Evolutionary conservation across 1,139 yeast genomes (phyloP).

Genomic region (Magnusiomyces ingens): DNA sequence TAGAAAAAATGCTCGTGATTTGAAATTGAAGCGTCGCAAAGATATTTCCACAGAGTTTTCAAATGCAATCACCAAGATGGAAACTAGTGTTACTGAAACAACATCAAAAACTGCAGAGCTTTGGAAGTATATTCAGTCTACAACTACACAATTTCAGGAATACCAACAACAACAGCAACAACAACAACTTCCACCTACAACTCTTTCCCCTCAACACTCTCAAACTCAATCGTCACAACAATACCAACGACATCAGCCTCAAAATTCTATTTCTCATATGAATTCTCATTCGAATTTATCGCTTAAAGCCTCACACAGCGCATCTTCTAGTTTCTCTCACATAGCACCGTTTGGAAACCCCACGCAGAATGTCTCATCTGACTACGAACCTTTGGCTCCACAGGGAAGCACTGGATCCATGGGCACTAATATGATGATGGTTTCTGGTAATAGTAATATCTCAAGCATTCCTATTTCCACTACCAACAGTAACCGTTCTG

Average conservation of each 20-base stretch:
- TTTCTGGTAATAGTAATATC: neutral
- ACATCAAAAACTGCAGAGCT: constrained; percentile 17
- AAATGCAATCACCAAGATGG: constrained; percentile 32
- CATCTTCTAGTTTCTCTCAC: neutral
- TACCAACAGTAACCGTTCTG: neutral
- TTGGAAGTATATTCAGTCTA: constrained; percentile 4
- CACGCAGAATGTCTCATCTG: neutral
- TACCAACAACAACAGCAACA: constrained; percentile 7
- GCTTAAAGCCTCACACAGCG: neutral
- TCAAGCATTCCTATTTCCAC: neutral
- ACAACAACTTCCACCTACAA: constrained; percentile 1
- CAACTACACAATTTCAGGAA: neutral
- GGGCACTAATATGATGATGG: neutral
- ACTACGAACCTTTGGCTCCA: too few species aligned
- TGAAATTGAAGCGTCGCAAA: constrained; percentile 19
- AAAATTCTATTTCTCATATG: neutral
- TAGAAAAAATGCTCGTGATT: constrained; percentile 19
- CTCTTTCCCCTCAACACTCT: neutral
- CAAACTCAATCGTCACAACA: neutral
- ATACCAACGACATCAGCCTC: neutral
- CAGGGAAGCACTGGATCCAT: neutral
- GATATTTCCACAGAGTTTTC: constrained; percentile 32
- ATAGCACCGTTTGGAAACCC: neutral
- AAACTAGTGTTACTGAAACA: constrained; percentile 28
- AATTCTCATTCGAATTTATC: neutral